Base-by-base conservation (phyloP, 306 rosid genomes). In the Vigna nakashimae region DNA sequence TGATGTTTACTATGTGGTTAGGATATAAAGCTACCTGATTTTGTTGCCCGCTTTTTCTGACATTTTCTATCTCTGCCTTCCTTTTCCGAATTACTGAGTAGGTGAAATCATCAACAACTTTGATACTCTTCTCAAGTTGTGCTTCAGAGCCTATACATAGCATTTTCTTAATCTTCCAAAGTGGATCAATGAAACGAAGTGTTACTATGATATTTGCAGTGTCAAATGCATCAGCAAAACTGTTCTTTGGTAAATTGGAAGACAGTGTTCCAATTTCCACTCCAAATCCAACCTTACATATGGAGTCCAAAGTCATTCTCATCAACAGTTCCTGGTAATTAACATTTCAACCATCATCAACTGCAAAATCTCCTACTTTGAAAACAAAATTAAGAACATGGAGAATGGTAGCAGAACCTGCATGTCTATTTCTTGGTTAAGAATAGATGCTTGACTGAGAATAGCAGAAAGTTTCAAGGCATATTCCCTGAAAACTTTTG, bases 251-350 rank as follows among this genome's bases (percentile, higher is more conserved):
- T 11, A 90, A 82, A 76, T 87, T 79, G 1, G 96, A 87, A 82
- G 90, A 91, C 71, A 91, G 80, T 9, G 94, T 91, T 79, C 96
- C 98, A 84, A 95, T 92, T 84, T 95, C 99, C 38, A 92, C 99
- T 3, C 98, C 99, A 78, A 95, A 92, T 58, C 99, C 99, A 58
- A 95, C 98, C 81, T 91, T 95, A 65, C 98, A 91, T 57, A 92
- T 92, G 30, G 97, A 92, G 80, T 95, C 98, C 71, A 95, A 84
- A 53, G 99, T 95, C 99, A 95, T 92, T 83, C 97, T 88, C 97
- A 92, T 92, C 88, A 91, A 58, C 86, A 95, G 69, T 82, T 95
- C 97, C 99, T 91, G 66, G 51, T 74, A 84, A 63, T 68, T 40
- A 18, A 13, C 64, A 64, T 51, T 50, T 22, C 43, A 45, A 65